Percentiles rank a stretch among this genome's conserved stretches.
These are phyloP conservation scores for Aspergillus asperescens DNA, from an alignment of 495 filamentous ascomycete genomes.

Conservation along the genomic window DNA sequence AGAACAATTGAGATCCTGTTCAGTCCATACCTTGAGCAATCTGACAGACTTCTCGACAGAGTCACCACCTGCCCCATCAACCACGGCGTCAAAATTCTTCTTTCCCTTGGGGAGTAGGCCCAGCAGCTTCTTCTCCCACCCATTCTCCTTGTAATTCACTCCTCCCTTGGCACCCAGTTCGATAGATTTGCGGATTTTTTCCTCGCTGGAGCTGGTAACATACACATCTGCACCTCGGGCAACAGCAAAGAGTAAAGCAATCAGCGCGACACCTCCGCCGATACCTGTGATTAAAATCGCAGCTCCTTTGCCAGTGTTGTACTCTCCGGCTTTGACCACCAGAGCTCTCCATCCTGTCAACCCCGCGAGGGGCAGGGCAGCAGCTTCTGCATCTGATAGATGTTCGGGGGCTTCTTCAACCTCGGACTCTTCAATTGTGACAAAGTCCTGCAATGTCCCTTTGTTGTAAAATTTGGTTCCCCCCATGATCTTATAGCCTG, in stretches of 20 bases:
- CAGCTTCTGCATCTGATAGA: slow-evolving; percentile 65
- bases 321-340: slow-evolving; percentile 59
- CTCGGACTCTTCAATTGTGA: slow-evolving; percentile 63
- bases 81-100: slow-evolving; percentile 60
- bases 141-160: slow-evolving; percentile 58
- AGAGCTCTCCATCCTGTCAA: slow-evolving; percentile 85
- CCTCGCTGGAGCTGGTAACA: slow-evolving; percentile 60
- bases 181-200: slow-evolving; percentile 60
- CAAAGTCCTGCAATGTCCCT: slow-evolving; percentile 67
- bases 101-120: slow-evolving; percentile 49
- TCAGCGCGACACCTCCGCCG: slow-evolving; percentile 72
- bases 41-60: slow-evolving; percentile 53
- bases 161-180: slow-evolving; percentile 64
- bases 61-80: slow-evolving; percentile 76
- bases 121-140: slow-evolving; percentile 65
- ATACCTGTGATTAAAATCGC: slow-evolving; percentile 74
- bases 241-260: slow-evolving; percentile 63
- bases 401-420: slow-evolving; percentile 70
- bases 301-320: slow-evolving; percentile 50
- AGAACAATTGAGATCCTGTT: background rate
- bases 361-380: slow-evolving; percentile 74
- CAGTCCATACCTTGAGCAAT: slow-evolving; percentile 48
- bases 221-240: slow-evolving; percentile 60
- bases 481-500: slow-evolving; percentile 65
- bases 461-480: slow-evolving; percentile 55